phyloP scores from a whole-genome alignment of 129 eudicot genomes.

The Smallanthus sonchifolius region DNA sequence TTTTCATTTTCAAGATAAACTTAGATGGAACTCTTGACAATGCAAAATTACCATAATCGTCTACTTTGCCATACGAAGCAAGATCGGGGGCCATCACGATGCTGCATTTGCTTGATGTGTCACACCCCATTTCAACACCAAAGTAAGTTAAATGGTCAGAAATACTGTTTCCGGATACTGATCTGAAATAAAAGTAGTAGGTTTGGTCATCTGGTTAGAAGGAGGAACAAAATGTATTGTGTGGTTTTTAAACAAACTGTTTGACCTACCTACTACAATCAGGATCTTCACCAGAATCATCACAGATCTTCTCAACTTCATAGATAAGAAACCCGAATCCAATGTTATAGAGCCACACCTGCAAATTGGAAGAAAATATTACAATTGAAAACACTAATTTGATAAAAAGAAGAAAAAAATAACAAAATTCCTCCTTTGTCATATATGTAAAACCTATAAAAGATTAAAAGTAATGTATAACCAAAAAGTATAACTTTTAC shows the following conservation, averaged over 20 bases:
- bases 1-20: conserved; percentile 27
- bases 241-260: background rate
- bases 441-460: background rate
- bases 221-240: background rate
- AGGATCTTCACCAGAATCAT: conserved; percentile 95
- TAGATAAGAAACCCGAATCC: conserved; percentile 65
- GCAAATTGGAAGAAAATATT: conserved; percentile 4
- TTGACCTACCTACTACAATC: conserved; percentile 72
- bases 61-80: conserved; percentile 42
- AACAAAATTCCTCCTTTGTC: background rate
- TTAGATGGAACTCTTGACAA: conserved; percentile 49
- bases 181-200: conserved; percentile 41
- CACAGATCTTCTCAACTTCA: conserved; percentile 70
- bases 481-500: background rate
- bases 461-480: background rate
- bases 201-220: background rate
- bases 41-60: conserved; percentile 53
- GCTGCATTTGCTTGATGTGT: conserved; percentile 49
- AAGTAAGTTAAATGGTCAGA: conserved; percentile 68
- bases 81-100: conserved; percentile 55
- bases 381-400: background rate
- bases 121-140: conserved; percentile 78
- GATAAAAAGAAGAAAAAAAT: background rate
- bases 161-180: conserved; percentile 84
- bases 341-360: conserved; percentile 84